Percentiles rank a stretch among this genome's conserved stretches.
These are phyloP conservation scores for Metschnikowia henanensis DNA, from an alignment of 805 yeast genomes.

Conservation along the genomic window DNA sequence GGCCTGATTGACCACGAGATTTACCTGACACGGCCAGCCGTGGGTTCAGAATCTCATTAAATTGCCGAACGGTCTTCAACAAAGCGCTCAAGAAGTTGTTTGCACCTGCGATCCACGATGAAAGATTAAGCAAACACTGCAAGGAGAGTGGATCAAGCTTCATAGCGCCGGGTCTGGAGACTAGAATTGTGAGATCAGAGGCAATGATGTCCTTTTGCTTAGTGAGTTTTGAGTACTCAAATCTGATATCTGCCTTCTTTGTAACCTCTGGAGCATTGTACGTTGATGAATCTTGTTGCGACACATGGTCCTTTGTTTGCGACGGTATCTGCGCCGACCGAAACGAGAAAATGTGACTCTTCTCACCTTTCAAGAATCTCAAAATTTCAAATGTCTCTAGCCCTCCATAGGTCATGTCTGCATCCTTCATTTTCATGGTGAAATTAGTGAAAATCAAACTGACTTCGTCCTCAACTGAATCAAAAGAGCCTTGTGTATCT, in stretches of 20 bases:
- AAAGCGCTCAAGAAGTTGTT: conserved; percentile 10
- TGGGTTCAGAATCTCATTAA: conserved; percentile 3
- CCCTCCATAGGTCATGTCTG: conserved; percentile 48
- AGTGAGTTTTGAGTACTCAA: conserved; percentile 39
- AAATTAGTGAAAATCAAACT: conserved; percentile 28
- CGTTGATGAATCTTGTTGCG: not conserved
- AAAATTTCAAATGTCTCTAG: conserved; percentile 34
- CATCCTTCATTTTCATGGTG: conserved; percentile 44
- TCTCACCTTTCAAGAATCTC: conserved; percentile 18
- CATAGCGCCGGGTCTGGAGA: conserved; percentile 42
- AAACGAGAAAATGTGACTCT: conserved; percentile 27
- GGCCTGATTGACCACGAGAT: not conserved
- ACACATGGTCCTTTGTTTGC: not conserved
- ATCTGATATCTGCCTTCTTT: conserved; percentile 49
- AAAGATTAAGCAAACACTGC: conserved; percentile 28
- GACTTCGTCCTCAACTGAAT: conserved; percentile 28
- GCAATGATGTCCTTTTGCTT: conserved; percentile 2
- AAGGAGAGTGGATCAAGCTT: conserved; percentile 23
- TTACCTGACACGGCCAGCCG: conserved; percentile 1
- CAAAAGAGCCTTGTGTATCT: conserved; percentile 39
- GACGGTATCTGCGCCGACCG: not conserved
- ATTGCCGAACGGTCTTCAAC: conserved; percentile 1
- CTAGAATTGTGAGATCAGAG: conserved; percentile 39
- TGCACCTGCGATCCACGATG: conserved; percentile 24
- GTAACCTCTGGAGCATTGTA: not conserved